Evolutionary conservation across 1,139 yeast species (phyloP).

Genomic region (Blastobotrys illinoisensis): DNA sequence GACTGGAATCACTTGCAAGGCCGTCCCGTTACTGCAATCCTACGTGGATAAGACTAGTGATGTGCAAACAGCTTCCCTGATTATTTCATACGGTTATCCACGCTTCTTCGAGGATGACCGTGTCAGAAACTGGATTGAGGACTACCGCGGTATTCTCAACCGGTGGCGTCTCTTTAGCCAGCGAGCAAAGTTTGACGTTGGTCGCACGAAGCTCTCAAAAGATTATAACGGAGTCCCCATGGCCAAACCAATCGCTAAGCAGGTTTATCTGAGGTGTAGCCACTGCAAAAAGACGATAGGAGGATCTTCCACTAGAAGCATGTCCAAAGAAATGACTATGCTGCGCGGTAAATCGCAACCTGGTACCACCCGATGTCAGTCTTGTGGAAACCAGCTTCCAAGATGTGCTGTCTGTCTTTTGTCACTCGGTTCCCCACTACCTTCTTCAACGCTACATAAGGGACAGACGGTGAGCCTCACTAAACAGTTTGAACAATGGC

Average conservation of each 20-base stretch:
- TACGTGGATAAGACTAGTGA: constrained; percentile 88
- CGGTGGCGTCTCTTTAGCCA: constrained; percentile 77
- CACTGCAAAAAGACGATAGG: constrained; percentile 57
- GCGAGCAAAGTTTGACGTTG: constrained; percentile 82
- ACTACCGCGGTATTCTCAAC: constrained; percentile 66
- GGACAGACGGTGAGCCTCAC: constrained; percentile 15
- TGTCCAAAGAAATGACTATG: constrained; percentile 6
- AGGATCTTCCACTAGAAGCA: constrained; percentile 7
- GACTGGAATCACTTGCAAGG: constrained; percentile 83
- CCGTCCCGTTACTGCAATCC: constrained; percentile 75
- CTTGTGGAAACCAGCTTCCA: constrained; percentile 86
- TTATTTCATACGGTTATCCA: constrained; percentile 78
- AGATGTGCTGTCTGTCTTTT: constrained; percentile 84
- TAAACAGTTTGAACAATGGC: constrained; percentile 45
- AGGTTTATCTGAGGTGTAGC: constrained; percentile 72
- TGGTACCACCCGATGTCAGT: constrained; percentile 48
- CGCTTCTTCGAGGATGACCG: constrained; percentile 66
- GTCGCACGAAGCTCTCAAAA: constrained; percentile 60
- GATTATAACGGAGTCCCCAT: constrained; percentile 46
- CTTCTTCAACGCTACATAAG: constrained; percentile 24
- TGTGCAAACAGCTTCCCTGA: constrained; percentile 85
- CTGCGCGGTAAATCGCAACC: constrained; percentile 2
- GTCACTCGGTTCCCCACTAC: constrained; percentile 70
- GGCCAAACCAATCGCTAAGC: constrained; percentile 56
- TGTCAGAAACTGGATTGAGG: constrained; percentile 69